Conservation (phyloP, 2,329 filamentous ascomycete genomes). For the Colletotrichum orbiculare region DNA sequence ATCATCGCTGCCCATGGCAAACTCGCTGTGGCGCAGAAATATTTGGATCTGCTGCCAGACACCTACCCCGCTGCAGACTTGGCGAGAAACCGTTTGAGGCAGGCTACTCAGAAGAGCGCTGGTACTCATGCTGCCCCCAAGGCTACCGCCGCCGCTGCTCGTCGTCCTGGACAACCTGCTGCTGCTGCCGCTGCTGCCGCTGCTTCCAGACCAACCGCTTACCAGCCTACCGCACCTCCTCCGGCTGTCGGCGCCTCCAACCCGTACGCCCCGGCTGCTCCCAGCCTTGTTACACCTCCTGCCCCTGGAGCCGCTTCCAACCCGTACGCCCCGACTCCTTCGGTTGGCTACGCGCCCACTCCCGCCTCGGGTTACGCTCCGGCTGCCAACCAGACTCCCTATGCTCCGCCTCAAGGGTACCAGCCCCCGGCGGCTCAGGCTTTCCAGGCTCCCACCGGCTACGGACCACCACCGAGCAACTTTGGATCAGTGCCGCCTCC, state of each 20-base stretch:
- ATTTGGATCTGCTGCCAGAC: slow-evolving; percentile 85
- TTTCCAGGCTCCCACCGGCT: slow-evolving; percentile 50
- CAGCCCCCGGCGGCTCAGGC: slow-evolving; percentile 58
- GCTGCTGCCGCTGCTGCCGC: slow-evolving; percentile 17
- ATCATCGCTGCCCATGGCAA: slow-evolving; percentile 92
- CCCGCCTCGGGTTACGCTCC: slow-evolving; percentile 39
- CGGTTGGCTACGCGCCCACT: slow-evolving; percentile 42
- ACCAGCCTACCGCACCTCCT: slow-evolving; percentile 19
- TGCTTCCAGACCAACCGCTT: slow-evolving; percentile 7
- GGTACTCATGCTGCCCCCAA: slow-evolving; percentile 45
- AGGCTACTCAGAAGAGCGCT: slow-evolving; percentile 76
- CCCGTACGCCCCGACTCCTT: slow-evolving; percentile 45
- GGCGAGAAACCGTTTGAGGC: slow-evolving; percentile 84
- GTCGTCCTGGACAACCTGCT: slow-evolving; percentile 39
- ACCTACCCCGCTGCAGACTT: slow-evolving; percentile 89
- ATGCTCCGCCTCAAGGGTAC: slow-evolving; percentile 61
- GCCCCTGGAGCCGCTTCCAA: slow-evolving; percentile 43
- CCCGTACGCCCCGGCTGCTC: slow-evolving; percentile 41
- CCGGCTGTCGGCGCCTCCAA: slow-evolving; percentile 21
- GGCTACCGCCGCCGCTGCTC: slow-evolving; percentile 45
- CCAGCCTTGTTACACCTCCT: slow-evolving; percentile 49
- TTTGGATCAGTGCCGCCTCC: slow-evolving; percentile 49
- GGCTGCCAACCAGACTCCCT: slow-evolving; percentile 49
- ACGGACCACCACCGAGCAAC: slow-evolving; percentile 47
- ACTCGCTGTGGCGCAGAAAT: slow-evolving; percentile 86